Base-by-base conservation (phyloP, 2,329 filamentous ascomycete species). In the Penicillium sp. region DNA sequence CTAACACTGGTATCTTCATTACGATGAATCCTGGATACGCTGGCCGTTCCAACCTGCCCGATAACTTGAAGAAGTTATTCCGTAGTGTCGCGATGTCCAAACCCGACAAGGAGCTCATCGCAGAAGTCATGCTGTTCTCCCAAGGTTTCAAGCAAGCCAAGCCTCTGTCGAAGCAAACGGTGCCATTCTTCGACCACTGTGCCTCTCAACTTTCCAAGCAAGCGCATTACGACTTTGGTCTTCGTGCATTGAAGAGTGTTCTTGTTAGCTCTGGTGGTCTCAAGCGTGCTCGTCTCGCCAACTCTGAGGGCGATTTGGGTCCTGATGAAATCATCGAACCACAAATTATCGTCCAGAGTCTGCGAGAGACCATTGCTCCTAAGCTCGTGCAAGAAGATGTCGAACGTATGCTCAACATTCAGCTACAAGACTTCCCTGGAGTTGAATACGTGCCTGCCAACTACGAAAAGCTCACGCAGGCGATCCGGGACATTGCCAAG, bases 21-120 rank as follows among this genome's bases (percentile, higher is more conserved):
- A 99, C 95, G 42, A 99, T 99, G 96, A 99, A 99, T 77, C 95
- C 95, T 76, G 95, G 95, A 55, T 99, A 99, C 79, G 95, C 95
- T 56, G 95, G 95, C 59, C 92, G 95, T 78, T 99, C 95, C 53
- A 99, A 99, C 79, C 81, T 99, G 72, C 95, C 95, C 2, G 95
- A 99, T 80, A 99, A 99, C 76, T 79, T 99, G 81, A 99, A 99
- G 87, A 99, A 99, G 80, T 83, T 99, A 43, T 99, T 99, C 87
- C 89, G 96, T 75, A 99, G 95, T 73, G 93, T 99, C 55, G 95
- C 95, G 64, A 99, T 99, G 95, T 99, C 95, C 11, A 99, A 98
- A 79, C 95, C 95, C 0, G 96, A 99, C 82, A 99, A 99, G 79
- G 96, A 99, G 78, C 89, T 99, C 60, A 99, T 99, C 79, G 93